These are phyloP conservation scores for Lepidium aucheri DNA, from an alignment of 345 rosid genomes.

Conservation along the genomic window DNA sequence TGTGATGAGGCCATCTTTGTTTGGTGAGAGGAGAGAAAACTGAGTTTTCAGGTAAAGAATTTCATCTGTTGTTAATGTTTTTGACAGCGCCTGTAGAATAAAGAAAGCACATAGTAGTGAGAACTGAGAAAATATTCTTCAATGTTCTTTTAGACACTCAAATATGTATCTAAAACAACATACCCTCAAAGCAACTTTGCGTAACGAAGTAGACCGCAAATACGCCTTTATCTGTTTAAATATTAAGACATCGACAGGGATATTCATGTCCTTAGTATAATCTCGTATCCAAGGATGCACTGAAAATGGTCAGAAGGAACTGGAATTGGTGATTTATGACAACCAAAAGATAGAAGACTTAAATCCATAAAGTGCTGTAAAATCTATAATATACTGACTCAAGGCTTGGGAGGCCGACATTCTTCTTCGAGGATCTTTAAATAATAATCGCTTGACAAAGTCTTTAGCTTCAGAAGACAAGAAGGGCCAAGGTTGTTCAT, in stretches of 20 bases:
- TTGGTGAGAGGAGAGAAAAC: conserved; percentile 63
- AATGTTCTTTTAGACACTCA: neutral
- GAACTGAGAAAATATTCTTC: neutral
- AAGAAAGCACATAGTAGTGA: neutral
- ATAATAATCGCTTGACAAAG: conserved; percentile 68
- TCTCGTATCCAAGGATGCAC: conserved; percentile 91
- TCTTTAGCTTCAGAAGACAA: conserved; percentile 78
- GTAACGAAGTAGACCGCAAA: conserved; percentile 68
- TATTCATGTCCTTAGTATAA: conserved; percentile 32
- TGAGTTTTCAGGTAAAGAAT: conserved; percentile 58
- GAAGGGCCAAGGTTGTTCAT: conserved; percentile 81
- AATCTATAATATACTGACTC: conserved; percentile 39
- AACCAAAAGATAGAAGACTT: neutral
- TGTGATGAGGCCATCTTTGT: conserved; percentile 48
- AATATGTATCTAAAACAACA: conserved; percentile 17
- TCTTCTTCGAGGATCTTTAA: conserved; percentile 81
- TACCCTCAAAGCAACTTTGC: conserved; percentile 86
- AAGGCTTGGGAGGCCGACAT: conserved; percentile 93
- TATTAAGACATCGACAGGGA: conserved; percentile 61
- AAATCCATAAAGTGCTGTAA: conserved; percentile 15
- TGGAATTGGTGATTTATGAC: conserved; percentile 7
- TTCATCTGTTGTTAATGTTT: conserved; percentile 58
- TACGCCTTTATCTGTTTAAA: conserved; percentile 69
- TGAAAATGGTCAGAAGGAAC: conserved; percentile 22
- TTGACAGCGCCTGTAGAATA: conserved; percentile 60